phyloP scores from a whole-genome alignment of 2,329 filamentous ascomycete species.

The Paraconiothyrium sp. region DNA sequence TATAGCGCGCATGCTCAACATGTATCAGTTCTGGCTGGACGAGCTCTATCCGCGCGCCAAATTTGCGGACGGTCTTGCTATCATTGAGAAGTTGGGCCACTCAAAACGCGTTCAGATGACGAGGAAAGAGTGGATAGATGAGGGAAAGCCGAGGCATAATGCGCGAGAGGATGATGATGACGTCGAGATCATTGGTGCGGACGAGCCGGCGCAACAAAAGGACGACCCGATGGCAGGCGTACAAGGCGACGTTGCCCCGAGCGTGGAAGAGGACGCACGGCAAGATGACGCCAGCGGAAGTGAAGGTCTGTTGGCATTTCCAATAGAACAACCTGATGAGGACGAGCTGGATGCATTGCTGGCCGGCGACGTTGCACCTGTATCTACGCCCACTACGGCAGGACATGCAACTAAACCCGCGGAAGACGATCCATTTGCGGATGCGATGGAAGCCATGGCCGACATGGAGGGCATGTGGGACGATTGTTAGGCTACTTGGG shows the following conservation, averaged over 20 bases:
- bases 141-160: conserved; percentile 66
- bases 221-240: conserved; percentile 25
- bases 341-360: conserved; percentile 65
- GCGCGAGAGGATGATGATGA: conserved; percentile 39
- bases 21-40: conserved; percentile 97
- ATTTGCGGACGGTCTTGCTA: conserved; percentile 86
- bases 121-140: conserved; percentile 84
- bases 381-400: background rate
- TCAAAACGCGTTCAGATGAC: conserved; percentile 78
- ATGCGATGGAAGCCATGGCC: conserved; percentile 53
- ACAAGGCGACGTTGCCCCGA: conserved; percentile 6
- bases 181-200: conserved; percentile 32
- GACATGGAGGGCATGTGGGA: conserved; percentile 50
- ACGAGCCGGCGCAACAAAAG: conserved; percentile 16
- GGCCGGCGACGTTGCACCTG: conserved; percentile 54
- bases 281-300: conserved; percentile 22
- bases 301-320: conserved; percentile 35
- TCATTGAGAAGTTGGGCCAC: conserved; percentile 94
- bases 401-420: conserved; percentile 14
- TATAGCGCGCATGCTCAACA: conserved; percentile 79
- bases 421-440: conserved; percentile 48
- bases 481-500: background rate
- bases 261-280: conserved; percentile 21
- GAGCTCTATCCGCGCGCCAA: conserved; percentile 94
- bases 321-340: conserved; percentile 58